phyloP scores from a whole-genome alignment of 2,329 filamentous ascomycete genomes.

The Aspergillus jensenii region DNA sequence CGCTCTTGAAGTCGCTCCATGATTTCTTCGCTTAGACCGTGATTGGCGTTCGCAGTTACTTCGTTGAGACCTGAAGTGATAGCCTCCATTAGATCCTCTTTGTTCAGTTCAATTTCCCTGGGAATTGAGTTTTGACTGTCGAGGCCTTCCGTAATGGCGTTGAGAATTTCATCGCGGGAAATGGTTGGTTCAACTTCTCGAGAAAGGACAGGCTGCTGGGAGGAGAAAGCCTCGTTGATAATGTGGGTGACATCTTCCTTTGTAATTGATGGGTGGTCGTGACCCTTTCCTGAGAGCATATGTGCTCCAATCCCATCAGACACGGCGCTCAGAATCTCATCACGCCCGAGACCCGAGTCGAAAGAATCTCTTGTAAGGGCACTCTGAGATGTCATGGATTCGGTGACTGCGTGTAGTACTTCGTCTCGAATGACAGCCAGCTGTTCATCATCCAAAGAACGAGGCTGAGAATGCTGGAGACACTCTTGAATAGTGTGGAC shows the following conservation, averaged over 20 bases:
- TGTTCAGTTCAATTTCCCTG: slow-evolving; percentile 61
- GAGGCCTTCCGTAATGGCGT: slow-evolving; percentile 61
- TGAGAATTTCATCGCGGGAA: slow-evolving; percentile 56
- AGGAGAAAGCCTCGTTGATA: slow-evolving; percentile 33
- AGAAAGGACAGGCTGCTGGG: slow-evolving; percentile 32
- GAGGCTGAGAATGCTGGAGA: slow-evolving; percentile 63
- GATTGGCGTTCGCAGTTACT: slow-evolving; percentile 51
- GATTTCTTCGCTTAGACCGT: slow-evolving; percentile 58
- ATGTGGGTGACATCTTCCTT: slow-evolving; percentile 31
- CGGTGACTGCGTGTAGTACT: slow-evolving; percentile 33
- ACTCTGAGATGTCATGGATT: slow-evolving; percentile 31
- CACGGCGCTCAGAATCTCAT: slow-evolving; percentile 60
- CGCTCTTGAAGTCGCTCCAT: slow-evolving; percentile 59
- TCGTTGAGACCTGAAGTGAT: slow-evolving; percentile 58
- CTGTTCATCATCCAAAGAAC: slow-evolving; percentile 26
- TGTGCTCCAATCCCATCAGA: slow-evolving; percentile 56
- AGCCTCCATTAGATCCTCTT: slow-evolving; percentile 58
- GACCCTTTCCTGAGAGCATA: slow-evolving; percentile 53
- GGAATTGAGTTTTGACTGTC: slow-evolving; percentile 45
- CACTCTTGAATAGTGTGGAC: slow-evolving; percentile 76
- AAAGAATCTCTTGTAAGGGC: slow-evolving; percentile 31
- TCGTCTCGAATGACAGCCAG: slow-evolving; percentile 32
- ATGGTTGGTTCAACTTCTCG: slow-evolving; percentile 41
- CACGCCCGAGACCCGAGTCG: slow-evolving; percentile 48
- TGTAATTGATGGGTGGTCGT: slow-evolving; percentile 42